Percentiles rank a stretch among this genome's conserved stretches.
phyloP scores from a whole-genome alignment of 371 early-diverging fungal species.

The Chytridium lagenaria region DNA sequence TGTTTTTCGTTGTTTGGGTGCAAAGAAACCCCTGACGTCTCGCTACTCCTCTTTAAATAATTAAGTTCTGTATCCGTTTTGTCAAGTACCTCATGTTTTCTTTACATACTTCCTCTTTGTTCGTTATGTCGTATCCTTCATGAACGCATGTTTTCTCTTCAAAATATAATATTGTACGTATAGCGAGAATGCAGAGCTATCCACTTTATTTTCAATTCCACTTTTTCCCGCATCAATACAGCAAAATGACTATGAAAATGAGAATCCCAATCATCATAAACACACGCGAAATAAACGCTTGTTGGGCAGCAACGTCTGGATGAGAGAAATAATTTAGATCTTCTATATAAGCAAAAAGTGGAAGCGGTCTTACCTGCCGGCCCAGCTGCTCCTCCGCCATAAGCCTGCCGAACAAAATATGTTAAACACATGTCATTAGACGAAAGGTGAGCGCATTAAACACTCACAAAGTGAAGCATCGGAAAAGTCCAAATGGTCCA shows the following conservation, averaged over 20 bases:
- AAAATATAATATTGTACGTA: too few species aligned
- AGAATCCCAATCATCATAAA: conserved; percentile 43
- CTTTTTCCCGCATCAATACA: conserved; percentile 26
- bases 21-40: too few species aligned
- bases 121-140: too few species aligned
- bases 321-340: background rate
- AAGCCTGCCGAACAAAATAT: background rate
- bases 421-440: background rate
- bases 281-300: conserved; percentile 42
- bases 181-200: too few species aligned
- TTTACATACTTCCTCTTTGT: too few species aligned
- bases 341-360: background rate
- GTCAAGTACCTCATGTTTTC: too few species aligned
- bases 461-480: conserved; percentile 19
- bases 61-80: too few species aligned
- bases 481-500: conserved; percentile 22
- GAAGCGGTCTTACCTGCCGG: conserved; percentile 4
- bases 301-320: conserved; percentile 35
- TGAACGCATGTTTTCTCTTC: too few species aligned
- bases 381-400: background rate
- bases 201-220: too few species aligned
- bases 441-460: background rate
- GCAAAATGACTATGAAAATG: conserved; percentile 36
- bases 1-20: too few species aligned
- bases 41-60: too few species aligned